phyloP scores from a whole-genome alignment of 2,329 filamentous ascomycete species.

The Aspergillus thermomutatus region DNA sequence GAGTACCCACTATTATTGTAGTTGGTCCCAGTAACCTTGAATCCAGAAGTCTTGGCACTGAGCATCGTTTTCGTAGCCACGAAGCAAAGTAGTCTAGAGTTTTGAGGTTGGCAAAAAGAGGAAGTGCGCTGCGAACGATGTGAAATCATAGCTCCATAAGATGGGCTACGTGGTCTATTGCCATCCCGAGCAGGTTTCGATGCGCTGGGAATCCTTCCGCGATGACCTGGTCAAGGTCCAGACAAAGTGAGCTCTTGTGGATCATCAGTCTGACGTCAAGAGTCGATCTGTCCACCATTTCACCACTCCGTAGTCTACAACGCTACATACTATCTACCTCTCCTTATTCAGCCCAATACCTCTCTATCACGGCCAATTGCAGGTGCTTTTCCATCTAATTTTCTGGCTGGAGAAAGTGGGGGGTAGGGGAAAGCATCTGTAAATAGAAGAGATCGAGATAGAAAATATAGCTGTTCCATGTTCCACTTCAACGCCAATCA shows the following conservation, averaged over 20 bases:
- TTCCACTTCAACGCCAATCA: background rate
- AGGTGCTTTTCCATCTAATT: no score
- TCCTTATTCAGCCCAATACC: no score
- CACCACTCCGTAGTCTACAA: slow-evolving; percentile 3
- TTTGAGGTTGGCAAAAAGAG: background rate
- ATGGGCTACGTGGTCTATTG: background rate
- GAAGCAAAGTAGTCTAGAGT: background rate
- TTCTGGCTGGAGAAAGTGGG: no score
- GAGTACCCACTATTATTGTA: background rate
- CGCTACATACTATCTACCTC: background rate
- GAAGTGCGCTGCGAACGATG: no score
- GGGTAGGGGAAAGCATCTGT: no score
- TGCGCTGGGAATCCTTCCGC: background rate
- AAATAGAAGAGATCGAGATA: background rate
- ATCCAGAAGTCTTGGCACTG: background rate
- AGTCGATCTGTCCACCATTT: background rate
- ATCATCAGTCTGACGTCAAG: slow-evolving; percentile 16
- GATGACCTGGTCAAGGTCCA: background rate
- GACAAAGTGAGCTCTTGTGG: background rate
- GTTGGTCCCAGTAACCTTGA: background rate
- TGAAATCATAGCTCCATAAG: background rate
- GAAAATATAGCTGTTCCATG: background rate
- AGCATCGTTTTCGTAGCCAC: background rate
- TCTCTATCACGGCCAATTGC: no score
- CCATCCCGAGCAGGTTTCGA: background rate